Evolutionary conservation across 352 stramenopile species (phyloP).

Genomic region (Achlya hypogyna): DNA sequence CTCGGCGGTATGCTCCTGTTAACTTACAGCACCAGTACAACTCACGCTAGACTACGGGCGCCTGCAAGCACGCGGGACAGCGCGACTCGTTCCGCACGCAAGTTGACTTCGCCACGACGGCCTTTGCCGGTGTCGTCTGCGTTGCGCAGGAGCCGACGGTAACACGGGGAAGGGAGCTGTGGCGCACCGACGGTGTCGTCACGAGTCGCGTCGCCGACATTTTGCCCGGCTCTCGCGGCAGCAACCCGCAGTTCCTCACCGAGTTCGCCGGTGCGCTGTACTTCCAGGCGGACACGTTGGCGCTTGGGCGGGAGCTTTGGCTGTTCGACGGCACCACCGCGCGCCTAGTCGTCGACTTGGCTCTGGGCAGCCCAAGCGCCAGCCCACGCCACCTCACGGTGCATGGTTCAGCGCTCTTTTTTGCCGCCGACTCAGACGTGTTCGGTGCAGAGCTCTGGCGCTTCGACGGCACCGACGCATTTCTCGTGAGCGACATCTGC

Average conservation of each 20-base stretch:
- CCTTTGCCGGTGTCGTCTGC: conserved; percentile 79
- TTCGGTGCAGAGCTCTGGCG: conserved; percentile 52
- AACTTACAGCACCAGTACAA: too few relatives aligned
- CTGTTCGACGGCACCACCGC: conserved; percentile 46
- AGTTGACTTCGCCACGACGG: conserved; percentile 32
- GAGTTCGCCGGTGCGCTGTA: conserved; percentile 39
- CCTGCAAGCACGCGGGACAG: conserved; percentile 76
- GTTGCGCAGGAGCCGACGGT: conserved; percentile 24
- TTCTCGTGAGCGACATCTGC: conserved; percentile 56
- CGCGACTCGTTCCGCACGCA: conserved; percentile 56
- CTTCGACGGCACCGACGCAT: conserved; percentile 39
- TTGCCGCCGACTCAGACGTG: conserved; percentile 34
- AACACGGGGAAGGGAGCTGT: conserved; percentile 47
- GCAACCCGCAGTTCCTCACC: conserved; percentile 30
- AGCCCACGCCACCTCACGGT: conserved; percentile 33
- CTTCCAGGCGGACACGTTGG: conserved; percentile 53
- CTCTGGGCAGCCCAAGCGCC: conserved; percentile 32
- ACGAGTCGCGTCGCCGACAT: conserved; percentile 55
- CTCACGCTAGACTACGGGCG: conserved; percentile 57
- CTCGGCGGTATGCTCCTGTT: conserved; percentile 30
- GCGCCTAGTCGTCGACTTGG: conserved; percentile 32
- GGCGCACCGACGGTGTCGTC: conserved; percentile 75
- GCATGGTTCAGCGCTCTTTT: conserved; percentile 32
- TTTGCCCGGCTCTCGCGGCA: conserved; percentile 20
- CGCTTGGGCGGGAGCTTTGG: conserved; percentile 68